Evolutionary conservation across 2,329 filamentous ascomycete species (phyloP).

Genomic region (Ceratocystis alfenasii): DNA sequence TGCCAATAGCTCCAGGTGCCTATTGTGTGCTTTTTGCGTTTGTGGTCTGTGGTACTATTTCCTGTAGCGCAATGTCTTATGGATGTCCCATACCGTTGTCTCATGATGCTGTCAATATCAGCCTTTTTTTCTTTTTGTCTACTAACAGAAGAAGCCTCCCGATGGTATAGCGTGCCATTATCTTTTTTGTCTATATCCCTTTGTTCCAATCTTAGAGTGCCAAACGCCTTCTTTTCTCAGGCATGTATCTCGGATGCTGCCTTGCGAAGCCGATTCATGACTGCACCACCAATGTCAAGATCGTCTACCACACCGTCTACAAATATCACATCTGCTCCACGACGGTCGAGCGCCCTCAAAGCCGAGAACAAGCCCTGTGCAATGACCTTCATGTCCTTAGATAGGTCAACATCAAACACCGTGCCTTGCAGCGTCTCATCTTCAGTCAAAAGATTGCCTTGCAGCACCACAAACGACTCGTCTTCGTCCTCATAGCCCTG

Average conservation of each 20-base stretch:
- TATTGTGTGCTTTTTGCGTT: not conserved
- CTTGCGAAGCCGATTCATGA: slow-evolving; percentile 75
- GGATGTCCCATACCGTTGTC: not conserved
- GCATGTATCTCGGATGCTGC: slow-evolving; percentile 52
- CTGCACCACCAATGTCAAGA: slow-evolving; percentile 71
- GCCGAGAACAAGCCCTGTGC: slow-evolving; percentile 82
- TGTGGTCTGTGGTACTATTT: not conserved
- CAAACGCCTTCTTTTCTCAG: slow-evolving; percentile 25
- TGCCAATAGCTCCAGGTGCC: not conserved
- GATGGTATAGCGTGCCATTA: not conserved
- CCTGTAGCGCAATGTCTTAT: not conserved
- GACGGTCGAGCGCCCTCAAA: slow-evolving; percentile 69
- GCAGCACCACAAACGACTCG: slow-evolving; percentile 32
- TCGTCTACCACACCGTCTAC: slow-evolving; percentile 78
- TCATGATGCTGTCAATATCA: not conserved
- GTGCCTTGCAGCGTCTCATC: slow-evolving; percentile 30
- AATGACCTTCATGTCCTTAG: slow-evolving; percentile 57
- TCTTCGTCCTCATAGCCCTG: slow-evolving; percentile 26
- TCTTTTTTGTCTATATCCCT: slow-evolving; percentile 9
- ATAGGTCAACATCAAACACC: slow-evolving; percentile 61
- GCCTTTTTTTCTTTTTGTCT: not conserved
- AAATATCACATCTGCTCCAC: slow-evolving; percentile 69
- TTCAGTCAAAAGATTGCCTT: slow-evolving; percentile 32
- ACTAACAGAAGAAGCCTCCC: not conserved
- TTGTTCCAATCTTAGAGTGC: not conserved